These are phyloP conservation scores for Dioscorea dumetorum DNA, from an alignment of 106 monocot genomes.

Conservation along the genomic window DNA sequence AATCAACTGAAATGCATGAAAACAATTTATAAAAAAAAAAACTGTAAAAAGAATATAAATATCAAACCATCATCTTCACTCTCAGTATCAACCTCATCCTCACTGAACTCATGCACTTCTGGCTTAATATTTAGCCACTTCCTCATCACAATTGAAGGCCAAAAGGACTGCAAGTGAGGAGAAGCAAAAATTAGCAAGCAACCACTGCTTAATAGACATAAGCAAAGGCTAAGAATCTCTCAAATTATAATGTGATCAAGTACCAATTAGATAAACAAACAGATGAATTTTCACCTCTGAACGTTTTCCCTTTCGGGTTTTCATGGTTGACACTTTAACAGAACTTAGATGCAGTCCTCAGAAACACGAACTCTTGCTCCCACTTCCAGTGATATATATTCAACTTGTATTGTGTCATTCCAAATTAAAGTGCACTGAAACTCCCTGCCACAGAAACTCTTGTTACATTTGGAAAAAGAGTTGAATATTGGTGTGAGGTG, in stretches of 20 bases:
- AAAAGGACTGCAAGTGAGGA: constrained; percentile 12
- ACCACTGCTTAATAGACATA: neutral
- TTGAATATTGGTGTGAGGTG: neutral
- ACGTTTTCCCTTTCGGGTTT: neutral
- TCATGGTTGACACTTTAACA: neutral
- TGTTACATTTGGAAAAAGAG: neutral
- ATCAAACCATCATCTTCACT: constrained; percentile 29
- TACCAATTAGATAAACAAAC: no score
- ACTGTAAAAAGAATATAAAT: neutral
- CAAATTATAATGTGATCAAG: neutral
- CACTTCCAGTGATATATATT: neutral
- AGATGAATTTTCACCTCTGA: constrained; percentile 4
- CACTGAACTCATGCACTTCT: constrained; percentile 28
- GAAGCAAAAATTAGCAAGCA: neutral
- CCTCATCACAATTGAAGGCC: constrained; percentile 23
- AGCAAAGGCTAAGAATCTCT: neutral
- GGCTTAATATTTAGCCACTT: constrained; percentile 36
- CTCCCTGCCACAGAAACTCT: neutral
- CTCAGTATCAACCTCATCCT: constrained; percentile 32
- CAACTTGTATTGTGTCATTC: neutral
- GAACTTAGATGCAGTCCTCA: neutral
- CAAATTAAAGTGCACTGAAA: neutral
- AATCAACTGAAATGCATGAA: no score
- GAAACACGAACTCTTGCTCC: neutral
- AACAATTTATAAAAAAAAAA: no score